phyloP scores from a whole-genome alignment of 768 basidiomycete species.

The Phylloporus sp. region DNA sequence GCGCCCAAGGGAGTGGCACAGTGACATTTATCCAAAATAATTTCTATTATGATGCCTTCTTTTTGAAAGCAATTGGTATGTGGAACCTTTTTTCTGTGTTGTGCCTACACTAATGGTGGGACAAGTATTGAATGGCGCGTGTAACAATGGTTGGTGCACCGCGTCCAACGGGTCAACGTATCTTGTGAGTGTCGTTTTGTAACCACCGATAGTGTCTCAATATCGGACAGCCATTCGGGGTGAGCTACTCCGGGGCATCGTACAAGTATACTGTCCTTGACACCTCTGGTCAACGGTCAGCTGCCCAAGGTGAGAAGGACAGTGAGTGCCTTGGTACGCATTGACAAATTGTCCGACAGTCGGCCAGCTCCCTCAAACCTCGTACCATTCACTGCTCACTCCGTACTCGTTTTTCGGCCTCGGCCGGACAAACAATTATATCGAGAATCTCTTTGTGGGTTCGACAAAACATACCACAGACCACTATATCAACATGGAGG shows the following conservation, averaged over 20 bases:
- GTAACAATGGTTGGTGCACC: conserved; percentile 76
- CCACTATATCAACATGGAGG: conserved; percentile 92
- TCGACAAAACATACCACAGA: conserved; percentile 68
- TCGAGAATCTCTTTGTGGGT: conserved; percentile 97
- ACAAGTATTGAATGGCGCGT: conserved; percentile 89
- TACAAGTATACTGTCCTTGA: conserved; percentile 98
- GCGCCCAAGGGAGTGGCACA: conserved; percentile 57
- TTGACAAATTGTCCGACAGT: conserved; percentile 46
- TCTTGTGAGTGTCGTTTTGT: conserved; percentile 52
- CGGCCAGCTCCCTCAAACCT: conserved; percentile 88
- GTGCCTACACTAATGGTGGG: not conserved
- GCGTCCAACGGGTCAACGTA: conserved; percentile 61
- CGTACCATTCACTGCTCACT: conserved; percentile 84
- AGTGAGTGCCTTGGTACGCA: not conserved
- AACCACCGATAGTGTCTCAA: conserved; percentile 2
- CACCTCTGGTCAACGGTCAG: conserved; percentile 80
- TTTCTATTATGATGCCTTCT: conserved; percentile 98
- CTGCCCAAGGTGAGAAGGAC: conserved; percentile 69
- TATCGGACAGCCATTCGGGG: conserved; percentile 74
- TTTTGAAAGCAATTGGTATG: conserved; percentile 92
- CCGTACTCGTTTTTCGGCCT: conserved; percentile 97
- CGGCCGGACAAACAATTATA: conserved; percentile 98
- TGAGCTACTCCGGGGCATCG: conserved; percentile 90
- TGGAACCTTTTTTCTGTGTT: conserved; percentile 2
- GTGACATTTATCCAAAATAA: conserved; percentile 91